Percentiles rank a stretch among this genome's conserved stretches.
These are phyloP conservation scores for Amyloporia xantha DNA, from an alignment of 768 basidiomycete genomes.

Conservation along the genomic window DNA sequence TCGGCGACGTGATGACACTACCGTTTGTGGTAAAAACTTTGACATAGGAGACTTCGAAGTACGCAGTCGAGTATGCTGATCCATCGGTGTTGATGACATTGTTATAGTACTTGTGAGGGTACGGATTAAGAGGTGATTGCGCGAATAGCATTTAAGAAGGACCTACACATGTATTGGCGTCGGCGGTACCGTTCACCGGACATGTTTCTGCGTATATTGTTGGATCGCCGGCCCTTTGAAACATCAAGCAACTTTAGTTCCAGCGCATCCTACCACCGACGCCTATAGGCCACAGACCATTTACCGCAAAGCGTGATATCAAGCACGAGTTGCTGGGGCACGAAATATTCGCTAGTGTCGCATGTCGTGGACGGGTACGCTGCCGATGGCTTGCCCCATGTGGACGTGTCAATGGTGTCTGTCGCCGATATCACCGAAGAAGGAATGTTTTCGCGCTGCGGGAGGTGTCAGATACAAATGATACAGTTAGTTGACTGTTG, in stretches of 20 bases:
- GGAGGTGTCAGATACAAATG: neutral
- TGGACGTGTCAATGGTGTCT: constrained; percentile 29
- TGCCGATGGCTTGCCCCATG: constrained; percentile 42
- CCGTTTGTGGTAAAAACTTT: constrained; percentile 35
- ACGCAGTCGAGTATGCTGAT: constrained; percentile 38
- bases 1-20: no score
- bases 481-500: neutral
- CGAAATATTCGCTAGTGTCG: constrained; percentile 39
- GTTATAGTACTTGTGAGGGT: constrained; percentile 33
- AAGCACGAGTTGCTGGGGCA: constrained; percentile 44
- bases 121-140: no score
- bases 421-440: constrained; percentile 26
- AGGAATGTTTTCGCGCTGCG: constrained; percentile 33
- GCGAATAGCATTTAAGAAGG: no score
- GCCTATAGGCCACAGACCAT: constrained; percentile 32
- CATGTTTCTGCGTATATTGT: constrained; percentile 40
- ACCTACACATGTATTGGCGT: constrained; percentile 27
- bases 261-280: no score
- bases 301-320: constrained; percentile 53
- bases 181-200: constrained; percentile 27
- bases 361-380: constrained; percentile 34
- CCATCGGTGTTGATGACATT: constrained; percentile 43
- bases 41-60: constrained; percentile 57
- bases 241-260: no score
- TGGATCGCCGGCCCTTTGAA: constrained; percentile 52